These are phyloP conservation scores for Pseudisothecium myosuroides DNA, from an alignment of 225 moss, liverwort and hornwort species.

Conservation along the genomic window DNA sequence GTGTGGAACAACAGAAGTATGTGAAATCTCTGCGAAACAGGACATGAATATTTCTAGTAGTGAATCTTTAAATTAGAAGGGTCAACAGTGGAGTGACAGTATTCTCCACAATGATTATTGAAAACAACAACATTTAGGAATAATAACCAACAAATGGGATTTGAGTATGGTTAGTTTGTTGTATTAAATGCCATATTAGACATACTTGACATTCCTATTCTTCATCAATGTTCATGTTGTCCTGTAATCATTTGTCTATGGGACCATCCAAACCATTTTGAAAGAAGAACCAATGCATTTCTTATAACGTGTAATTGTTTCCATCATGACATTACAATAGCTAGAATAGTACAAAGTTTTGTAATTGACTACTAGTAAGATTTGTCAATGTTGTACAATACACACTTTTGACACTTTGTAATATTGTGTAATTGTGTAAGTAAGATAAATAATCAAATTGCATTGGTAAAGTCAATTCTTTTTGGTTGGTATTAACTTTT, in stretches of 20 bases:
- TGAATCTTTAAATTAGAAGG: too few species aligned
- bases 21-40: too few species aligned
- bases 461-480: accelerated
- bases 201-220: neutral
- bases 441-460: too few species aligned
- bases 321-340: neutral
- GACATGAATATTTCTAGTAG: too few species aligned
- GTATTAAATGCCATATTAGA: too few species aligned
- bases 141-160: neutral
- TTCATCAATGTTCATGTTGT: too few species aligned
- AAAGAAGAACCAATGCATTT: neutral
- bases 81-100: too few species aligned
- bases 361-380: neutral
- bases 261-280: neutral
- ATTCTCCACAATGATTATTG: too few species aligned
- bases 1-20: too few species aligned
- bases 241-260: neutral
- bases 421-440: neutral
- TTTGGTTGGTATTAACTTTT: neutral
- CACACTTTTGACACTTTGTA: neutral
- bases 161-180: accelerated
- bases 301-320: neutral
- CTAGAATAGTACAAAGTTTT: neutral
- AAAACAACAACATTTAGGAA: neutral
- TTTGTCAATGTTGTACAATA: accelerated